Conservation (phyloP, 495 filamentous ascomycete species). For the Amniculicola lignicola region DNA sequence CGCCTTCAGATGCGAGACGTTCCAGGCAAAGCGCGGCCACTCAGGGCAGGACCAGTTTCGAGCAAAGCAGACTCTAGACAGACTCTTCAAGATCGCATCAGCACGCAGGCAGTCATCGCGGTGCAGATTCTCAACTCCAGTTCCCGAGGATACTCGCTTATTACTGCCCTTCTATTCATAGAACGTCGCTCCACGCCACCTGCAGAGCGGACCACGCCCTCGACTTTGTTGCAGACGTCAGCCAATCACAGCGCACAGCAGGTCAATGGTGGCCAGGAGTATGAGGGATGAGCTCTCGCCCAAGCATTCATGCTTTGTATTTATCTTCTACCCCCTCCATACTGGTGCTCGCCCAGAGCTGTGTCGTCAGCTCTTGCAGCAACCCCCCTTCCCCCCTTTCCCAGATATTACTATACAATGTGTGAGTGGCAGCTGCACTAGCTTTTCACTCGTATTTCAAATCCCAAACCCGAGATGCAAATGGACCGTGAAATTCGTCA, state of each 20-base stretch:
- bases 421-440: constrained; percentile 20
- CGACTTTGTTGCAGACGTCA: not conserved
- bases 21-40: constrained; percentile 1
- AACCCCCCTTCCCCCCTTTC: too few relatives aligned
- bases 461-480: constrained; percentile 13
- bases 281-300: not conserved
- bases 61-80: too few relatives aligned
- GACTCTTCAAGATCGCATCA: too few relatives aligned
- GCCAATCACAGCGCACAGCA: not conserved
- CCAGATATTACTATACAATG: constrained; percentile 14
- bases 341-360: too few relatives aligned
- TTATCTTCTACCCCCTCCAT: not conserved
- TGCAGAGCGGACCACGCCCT: too few relatives aligned
- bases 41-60: too few relatives aligned
- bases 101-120: not conserved
- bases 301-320: constrained; percentile 3
- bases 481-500: not conserved
- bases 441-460: constrained; percentile 3
- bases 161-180: constrained; percentile 13
- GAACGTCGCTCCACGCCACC: not conserved
- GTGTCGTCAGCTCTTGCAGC: too few relatives aligned
- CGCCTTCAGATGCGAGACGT: constrained; percentile 20
- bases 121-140: not conserved
- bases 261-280: not conserved
- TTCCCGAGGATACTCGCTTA: not conserved